A percentile compares a stretch with the other conserved stretches of the same genome.
These are phyloP conservation scores for Erysimum cheiranthoides DNA, from an alignment of 345 rosid genomes.

Conservation along the genomic window DNA sequence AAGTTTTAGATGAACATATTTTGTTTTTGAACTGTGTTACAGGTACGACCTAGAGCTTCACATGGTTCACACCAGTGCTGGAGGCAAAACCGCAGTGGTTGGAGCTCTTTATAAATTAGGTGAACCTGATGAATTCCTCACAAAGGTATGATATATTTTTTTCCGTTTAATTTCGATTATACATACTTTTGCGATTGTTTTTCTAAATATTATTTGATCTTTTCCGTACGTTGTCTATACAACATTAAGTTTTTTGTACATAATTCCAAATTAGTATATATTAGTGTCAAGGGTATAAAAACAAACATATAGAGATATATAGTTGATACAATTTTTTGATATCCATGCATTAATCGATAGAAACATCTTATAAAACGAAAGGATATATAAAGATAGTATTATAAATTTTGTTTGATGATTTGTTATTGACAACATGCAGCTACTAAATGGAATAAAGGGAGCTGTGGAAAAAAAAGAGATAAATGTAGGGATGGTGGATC, in stretches of 20 bases:
- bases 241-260: too few species aligned
- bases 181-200: too few species aligned
- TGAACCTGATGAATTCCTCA: conserved; percentile 60
- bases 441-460: conserved; percentile 49
- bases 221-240: too few species aligned
- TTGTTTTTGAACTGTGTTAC: not conserved
- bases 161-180: too few species aligned
- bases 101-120: conserved; percentile 66
- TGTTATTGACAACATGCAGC: conserved; percentile 41
- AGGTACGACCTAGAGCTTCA: conserved; percentile 70
- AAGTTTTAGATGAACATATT: not conserved
- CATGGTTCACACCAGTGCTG: conserved; percentile 53
- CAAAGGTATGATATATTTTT: conserved; percentile 45
- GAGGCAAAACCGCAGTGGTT: conserved; percentile 51
- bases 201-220: too few species aligned
- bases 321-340: too few species aligned
- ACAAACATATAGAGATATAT: too few species aligned
- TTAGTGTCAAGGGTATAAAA: too few species aligned
- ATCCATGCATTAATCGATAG: too few species aligned
- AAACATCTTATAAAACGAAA: too few species aligned
- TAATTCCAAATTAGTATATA: too few species aligned
- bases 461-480: conserved; percentile 38
- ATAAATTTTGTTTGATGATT: not conserved
- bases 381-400: too few species aligned
- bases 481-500: conserved; percentile 55